Percentiles rank a stretch among this genome's conserved stretches.
Evolutionary conservation across 306 rosid genomes (phyloP).

Genomic region (Sindora glabra): DNA sequence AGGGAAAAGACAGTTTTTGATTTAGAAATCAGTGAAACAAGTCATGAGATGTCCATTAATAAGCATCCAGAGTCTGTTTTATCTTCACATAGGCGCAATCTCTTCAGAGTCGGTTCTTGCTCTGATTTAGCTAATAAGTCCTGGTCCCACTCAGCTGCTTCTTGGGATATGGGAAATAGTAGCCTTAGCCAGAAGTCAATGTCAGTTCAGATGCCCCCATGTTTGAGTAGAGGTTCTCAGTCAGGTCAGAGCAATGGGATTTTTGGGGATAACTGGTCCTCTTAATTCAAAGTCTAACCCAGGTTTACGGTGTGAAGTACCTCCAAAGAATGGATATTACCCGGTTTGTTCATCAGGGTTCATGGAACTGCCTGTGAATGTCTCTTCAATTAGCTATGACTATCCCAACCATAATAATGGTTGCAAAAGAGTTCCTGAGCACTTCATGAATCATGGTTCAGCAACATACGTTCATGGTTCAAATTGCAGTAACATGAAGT

Average conservation of each 20-base stretch:
- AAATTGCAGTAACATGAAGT: constrained; percentile 34
- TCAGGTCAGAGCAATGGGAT: constrained; percentile 51
- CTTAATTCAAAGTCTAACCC: constrained; percentile 43
- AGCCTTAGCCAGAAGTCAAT: constrained; percentile 52
- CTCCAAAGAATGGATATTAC: constrained; percentile 50
- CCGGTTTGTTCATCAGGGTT: constrained; percentile 54
- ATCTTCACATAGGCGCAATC: constrained; percentile 38
- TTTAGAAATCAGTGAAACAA: constrained; percentile 37
- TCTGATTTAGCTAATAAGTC: too few species aligned
- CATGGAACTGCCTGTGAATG: constrained; percentile 41
- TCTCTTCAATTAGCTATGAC: constrained; percentile 54
- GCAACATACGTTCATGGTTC: constrained; percentile 37
- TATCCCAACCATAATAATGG: constrained; percentile 36
- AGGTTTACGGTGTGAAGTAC: constrained; percentile 39
- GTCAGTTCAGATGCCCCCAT: constrained; percentile 45
- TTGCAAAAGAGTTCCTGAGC: constrained; percentile 35
- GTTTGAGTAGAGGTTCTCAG: constrained; percentile 39
- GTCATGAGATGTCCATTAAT: constrained; percentile 33
- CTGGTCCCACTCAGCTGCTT: constrained; percentile 59
- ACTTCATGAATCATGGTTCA: constrained; percentile 25
- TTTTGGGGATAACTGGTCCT: constrained; percentile 57
- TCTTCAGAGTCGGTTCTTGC: constrained; percentile 32
- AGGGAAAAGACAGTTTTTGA: constrained; percentile 48
- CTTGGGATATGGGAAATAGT: constrained; percentile 62
- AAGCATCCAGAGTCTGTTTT: constrained; percentile 33